Conservation (phyloP, 1,284 basidiomycete species). For the Boletus mariae region DNA sequence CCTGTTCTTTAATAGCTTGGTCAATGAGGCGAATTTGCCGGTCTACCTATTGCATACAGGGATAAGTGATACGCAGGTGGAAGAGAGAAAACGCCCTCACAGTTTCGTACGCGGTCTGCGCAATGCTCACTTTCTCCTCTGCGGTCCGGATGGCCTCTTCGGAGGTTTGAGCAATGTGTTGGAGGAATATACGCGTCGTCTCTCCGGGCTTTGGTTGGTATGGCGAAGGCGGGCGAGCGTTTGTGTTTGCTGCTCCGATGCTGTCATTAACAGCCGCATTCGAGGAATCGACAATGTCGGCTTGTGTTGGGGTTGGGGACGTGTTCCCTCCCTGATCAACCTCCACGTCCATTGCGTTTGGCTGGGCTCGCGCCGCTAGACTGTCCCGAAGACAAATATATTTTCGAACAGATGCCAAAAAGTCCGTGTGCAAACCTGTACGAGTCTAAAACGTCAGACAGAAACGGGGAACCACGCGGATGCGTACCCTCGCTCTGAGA, state of each 20-base stretch:
- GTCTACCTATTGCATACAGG: slow-evolving; percentile 45
- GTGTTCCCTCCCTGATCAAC: not conserved
- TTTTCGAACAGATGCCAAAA: slow-evolving; percentile 41
- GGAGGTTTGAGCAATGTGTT: slow-evolving; percentile 53
- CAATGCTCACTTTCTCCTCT: slow-evolving; percentile 72
- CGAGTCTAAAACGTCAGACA: slow-evolving; percentile 7
- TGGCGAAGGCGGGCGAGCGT: not conserved
- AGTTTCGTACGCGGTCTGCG: slow-evolving; percentile 63
- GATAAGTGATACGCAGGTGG: slow-evolving; percentile 2
- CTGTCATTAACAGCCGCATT: not conserved
- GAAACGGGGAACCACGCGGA: not conserved
- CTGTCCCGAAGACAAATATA: slow-evolving; percentile 41
- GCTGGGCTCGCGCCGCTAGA: slow-evolving; percentile 8
- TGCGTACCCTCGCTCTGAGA: slow-evolving; percentile 62
- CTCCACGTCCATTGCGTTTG: slow-evolving; percentile 1
- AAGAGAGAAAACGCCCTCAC: slow-evolving; percentile 38
- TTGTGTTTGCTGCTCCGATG: not conserved
- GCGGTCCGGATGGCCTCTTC: slow-evolving; percentile 60
- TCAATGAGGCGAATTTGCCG: slow-evolving; percentile 71
- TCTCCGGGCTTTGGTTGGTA: slow-evolving; percentile 17
- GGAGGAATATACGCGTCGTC: slow-evolving; percentile 49
- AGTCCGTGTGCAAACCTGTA: slow-evolving; percentile 38
- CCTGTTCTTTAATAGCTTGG: slow-evolving; percentile 71
- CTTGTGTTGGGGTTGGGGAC: slow-evolving; percentile 3
- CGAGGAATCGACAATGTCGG: slow-evolving; percentile 2